Evolutionary conservation across 495 filamentous ascomycete genomes (phyloP), one percentile per base, ranked within the genome.

Genomic region (Trichocladium uniseriatum): DNA sequence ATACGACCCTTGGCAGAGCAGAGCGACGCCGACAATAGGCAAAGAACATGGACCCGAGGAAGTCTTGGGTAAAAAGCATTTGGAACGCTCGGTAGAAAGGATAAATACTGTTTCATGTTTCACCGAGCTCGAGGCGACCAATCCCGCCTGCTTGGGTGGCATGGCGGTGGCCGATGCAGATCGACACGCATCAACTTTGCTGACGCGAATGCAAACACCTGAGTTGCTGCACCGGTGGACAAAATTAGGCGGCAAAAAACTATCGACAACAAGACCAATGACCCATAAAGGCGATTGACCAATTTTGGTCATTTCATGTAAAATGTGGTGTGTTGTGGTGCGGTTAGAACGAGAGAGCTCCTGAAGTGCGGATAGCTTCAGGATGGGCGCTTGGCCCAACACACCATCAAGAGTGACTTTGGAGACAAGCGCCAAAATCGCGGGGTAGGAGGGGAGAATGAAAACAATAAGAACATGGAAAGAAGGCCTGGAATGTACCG

Each of bases 321-420:
- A 2, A 22, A 7, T 1, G 22, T 37, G 47, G 40, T 35, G 43
- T 27, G 54, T 20, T 36, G 45, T 51, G 48, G 32, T 16, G 29
- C 16, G n/a, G 34, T 35, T 40, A 24, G 44, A 52, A 47, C 39
- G 45, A 46, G 28, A 54, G 48, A 48, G 41, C 48, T 35, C 49
- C 43, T 3, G 21, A 43, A 38, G 35, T 65, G 69, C 53, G 60
- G 66, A 73, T 73, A 65, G 69, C 69, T 69, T 71, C 69, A 68
- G 52, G 13, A 22, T n/a, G 21, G n/a, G 20, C 9, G 22, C 36
- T 35, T 7, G 18, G 24, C 35, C 14, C 35, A 14, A 32, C 42
- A 16, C 42, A 40, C 41, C 48, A 63, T 48, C 52, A 50, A 39
- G 28, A 52, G 56, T 63, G 65, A 58, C 52, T 59, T 56, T 41